Base-by-base conservation (phyloP, 768 basidiomycete species). In the Lactifluus piperatus region DNA sequence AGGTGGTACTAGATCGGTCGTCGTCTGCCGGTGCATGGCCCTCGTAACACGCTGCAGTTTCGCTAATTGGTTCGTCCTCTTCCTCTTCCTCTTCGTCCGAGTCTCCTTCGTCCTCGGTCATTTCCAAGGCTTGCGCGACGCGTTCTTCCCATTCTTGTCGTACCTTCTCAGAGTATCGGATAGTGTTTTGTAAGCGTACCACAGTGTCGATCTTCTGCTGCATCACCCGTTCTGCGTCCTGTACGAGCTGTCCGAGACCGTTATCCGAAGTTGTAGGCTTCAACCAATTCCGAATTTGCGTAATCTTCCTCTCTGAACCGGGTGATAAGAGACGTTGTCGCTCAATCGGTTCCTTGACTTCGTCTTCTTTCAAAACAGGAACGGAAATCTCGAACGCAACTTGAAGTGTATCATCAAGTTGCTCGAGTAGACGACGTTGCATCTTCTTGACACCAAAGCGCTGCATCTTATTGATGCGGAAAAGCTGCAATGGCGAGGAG, bases 111-210 rank as follows among this genome's bases (percentile, higher is more conserved):
- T 81, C 81, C 18, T 83, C 80, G 27, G 77, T 73, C 34, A 74
- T 74, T 4, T 79, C 79, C 34, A 94, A 72, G 43, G 78, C 80
- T 65, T 82, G 79, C 60, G 84, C 86, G 14, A 97, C 86, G 65
- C 82, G 84, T 67, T 90, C 88, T 72, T 97, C 88, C 94, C 95
- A 98, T 73, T 98, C 97, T 66, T 88, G 87, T 76, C 95, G 85
- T 30, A 97, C 90, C 75, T 94, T 95, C 76, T 98, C 97, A 41
- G 93, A 86, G 71, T 98, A 98, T 54, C 91, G 80, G 65, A 99
- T 94, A 20, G 94, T 97, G 68, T 95, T 97, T 72, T 95, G 91
- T 84, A 99, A 85, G 39, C 97, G 85, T 62, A 92, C 88, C 50
- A 97, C 91, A 64, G 88, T 93, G 71, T 94, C 94, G 63, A 94